A percentile compares a stretch with the other conserved stretches of the same genome.
Evolutionary conservation across 148 eudicot genomes (phyloP).

Genomic region (Diospyros lotus): DNA sequence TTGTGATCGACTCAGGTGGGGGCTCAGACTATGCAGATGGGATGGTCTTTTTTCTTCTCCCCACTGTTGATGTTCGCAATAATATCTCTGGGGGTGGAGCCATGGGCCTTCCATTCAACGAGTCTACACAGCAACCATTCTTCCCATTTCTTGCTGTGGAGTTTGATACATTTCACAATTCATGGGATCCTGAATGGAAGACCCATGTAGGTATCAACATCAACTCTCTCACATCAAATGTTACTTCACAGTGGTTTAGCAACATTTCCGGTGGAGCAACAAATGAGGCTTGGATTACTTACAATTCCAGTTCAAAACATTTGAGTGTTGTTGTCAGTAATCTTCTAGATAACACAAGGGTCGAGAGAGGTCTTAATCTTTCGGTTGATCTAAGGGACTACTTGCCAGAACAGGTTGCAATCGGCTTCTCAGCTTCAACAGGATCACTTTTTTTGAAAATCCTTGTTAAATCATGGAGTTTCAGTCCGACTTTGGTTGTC

Average conservation of each 20-base stretch:
- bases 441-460: not conserved
- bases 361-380: not conserved
- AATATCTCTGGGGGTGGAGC: not conserved
- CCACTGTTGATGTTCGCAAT: no score
- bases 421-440: not conserved
- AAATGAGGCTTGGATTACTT: not conserved
- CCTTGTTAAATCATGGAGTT: not conserved
- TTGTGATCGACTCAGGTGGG: no score
- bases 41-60: no score
- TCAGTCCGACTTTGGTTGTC: no score
- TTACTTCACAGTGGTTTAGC: not conserved
- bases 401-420: not conserved
- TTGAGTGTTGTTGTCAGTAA: not conserved
- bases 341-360: not conserved
- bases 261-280: not conserved
- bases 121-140: not conserved
- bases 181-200: conserved; percentile 19
- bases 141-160: conserved; percentile 15
- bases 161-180: conserved; percentile 18
- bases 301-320: not conserved
- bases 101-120: no score
- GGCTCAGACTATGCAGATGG: no score
- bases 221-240: not conserved
- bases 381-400: not conserved
- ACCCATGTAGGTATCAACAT: not conserved